phyloP scores from a whole-genome alignment of 2,329 filamentous ascomycete genomes.

The Teratosphaeria pseudoeucalypti region DNA sequence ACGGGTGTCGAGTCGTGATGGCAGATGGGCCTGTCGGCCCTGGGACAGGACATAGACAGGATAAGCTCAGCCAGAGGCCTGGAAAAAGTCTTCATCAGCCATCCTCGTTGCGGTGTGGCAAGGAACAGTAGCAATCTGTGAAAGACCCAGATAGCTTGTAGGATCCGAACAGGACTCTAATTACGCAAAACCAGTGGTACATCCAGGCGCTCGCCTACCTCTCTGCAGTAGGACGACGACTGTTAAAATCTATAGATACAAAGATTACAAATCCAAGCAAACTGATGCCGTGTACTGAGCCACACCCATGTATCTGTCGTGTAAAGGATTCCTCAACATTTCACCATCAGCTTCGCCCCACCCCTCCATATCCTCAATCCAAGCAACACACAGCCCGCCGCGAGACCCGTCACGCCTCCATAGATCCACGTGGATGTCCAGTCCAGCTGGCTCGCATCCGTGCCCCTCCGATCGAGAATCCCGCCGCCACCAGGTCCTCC shows the following conservation, averaged over 20 bases:
- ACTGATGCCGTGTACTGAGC: neutral
- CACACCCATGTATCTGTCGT: neutral
- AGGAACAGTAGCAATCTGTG: too few relatives aligned
- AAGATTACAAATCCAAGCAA: neutral
- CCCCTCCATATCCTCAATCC: constrained; percentile 16
- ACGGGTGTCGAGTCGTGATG: too few relatives aligned
- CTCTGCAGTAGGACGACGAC: neutral
- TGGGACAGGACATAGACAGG: too few relatives aligned
- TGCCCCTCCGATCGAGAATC: constrained; percentile 17
- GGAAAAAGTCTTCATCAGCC: too few relatives aligned
- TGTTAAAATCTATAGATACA: neutral
- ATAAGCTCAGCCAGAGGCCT: too few relatives aligned
- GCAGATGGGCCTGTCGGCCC: too few relatives aligned
- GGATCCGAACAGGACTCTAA: too few relatives aligned
- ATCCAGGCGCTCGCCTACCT: neutral
- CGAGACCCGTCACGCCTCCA: constrained; percentile 18
- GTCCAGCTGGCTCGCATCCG: constrained; percentile 11
- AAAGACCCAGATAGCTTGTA: too few relatives aligned
- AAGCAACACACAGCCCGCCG: constrained; percentile 15
- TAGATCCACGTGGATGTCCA: constrained; percentile 29
- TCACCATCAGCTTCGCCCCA: constrained; percentile 19
- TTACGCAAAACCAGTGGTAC: neutral
- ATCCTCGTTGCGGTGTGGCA: too few relatives aligned
- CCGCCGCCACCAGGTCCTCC: constrained; percentile 28
- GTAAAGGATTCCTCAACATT: constrained; percentile 1